Base-by-base conservation (phyloP, 2,329 filamentous ascomycete species). In the Talaromyces amestolkiae region DNA sequence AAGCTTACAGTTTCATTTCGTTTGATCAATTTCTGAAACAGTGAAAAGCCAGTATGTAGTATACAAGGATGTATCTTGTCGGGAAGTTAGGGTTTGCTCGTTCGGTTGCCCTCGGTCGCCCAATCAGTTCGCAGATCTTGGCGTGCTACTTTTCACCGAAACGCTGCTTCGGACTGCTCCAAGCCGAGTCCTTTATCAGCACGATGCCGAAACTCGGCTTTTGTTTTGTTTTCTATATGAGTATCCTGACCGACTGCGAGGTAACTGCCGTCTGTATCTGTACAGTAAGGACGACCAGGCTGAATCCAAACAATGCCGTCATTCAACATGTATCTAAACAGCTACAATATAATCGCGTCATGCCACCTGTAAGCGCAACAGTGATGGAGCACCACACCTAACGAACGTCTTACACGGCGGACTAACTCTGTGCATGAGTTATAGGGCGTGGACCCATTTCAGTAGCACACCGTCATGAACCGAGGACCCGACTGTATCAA, bases 31-130 rank as follows among this genome's bases (percentile, higher is more conserved):
- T 11, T 58, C n/a, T 39, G 33, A 6, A 24, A 15, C 17, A 47
- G 45, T 51, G 19, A 51, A 24, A 43, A 43, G 41, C 2, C 41
- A 43, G 17, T 4, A 43, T 43, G 41, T 13, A 39, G 11, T 22
- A 45, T 56, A 7, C 27, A 6, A 31, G 27, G 27, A 31, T 31
- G 24, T 9, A 35, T 39, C 31, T 22, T 39, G 3, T 58, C 54
- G 33, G 33, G 54, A 22, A 9, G 54, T 58, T 61, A 51, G 45
- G 41, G 41, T 43, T 31, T 51, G 45, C 6, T 63, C 61, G 61
- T 49, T 56, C 61, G 61, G 61, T 41, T 63, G 61, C 61, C 27
- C 49, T 63, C 61, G 47, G 61, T 35, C 60, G 22, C 10, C 33
- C 43, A 56, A 56, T 37, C 33, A 56, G 33, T 19, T n/a, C 51